Percentiles rank a stretch among this genome's conserved stretches.
Conservation (phyloP, 176 grass and related monocot genomes). For the Triticum turgidum region DNA sequence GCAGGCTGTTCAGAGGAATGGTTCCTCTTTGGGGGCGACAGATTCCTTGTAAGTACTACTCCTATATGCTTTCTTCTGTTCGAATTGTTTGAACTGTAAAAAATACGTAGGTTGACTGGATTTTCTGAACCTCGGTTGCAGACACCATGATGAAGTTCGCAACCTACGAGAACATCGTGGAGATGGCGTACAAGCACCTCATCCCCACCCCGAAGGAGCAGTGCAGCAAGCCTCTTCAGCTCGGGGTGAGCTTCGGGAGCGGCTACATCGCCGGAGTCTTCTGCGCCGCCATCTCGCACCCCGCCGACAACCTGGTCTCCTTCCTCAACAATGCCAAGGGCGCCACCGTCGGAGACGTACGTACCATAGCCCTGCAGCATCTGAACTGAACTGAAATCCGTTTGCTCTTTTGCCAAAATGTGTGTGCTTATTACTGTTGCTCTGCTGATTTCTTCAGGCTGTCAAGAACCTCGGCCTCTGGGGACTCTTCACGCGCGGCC, state of each 20-base stretch:
- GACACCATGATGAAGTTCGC: conserved; percentile 97
- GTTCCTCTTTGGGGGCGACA: conserved; percentile 91
- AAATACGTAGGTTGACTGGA: neutral
- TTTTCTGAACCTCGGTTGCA: conserved; percentile 2
- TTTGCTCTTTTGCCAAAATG: neutral
- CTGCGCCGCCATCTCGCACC: conserved; percentile 78
- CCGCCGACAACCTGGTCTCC: conserved; percentile 81
- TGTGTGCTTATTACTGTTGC: neutral
- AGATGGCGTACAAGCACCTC: conserved; percentile 74
- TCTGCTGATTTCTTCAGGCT: conserved; percentile 42
- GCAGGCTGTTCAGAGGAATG: conserved; percentile 70
- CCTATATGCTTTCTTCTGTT: neutral
- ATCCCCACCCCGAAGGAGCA: conserved; percentile 70
- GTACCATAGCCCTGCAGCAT: neutral
- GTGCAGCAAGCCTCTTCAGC: conserved; percentile 69
- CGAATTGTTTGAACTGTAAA: neutral
- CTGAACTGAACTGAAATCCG: neutral
- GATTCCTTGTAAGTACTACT: conserved; percentile 64
- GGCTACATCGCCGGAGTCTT: conserved; percentile 81
- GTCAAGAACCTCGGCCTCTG: conserved; percentile 75
- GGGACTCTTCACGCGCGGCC: conserved; percentile 79
- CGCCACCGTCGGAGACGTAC: conserved; percentile 76
- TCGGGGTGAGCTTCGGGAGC: conserved; percentile 77
- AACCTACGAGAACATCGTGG: conserved; percentile 75
- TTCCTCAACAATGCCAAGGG: conserved; percentile 90